These are phyloP conservation scores for Pseudocercospora macadamiae DNA, from an alignment of 2,329 filamentous ascomycete genomes.

Conservation along the genomic window DNA sequence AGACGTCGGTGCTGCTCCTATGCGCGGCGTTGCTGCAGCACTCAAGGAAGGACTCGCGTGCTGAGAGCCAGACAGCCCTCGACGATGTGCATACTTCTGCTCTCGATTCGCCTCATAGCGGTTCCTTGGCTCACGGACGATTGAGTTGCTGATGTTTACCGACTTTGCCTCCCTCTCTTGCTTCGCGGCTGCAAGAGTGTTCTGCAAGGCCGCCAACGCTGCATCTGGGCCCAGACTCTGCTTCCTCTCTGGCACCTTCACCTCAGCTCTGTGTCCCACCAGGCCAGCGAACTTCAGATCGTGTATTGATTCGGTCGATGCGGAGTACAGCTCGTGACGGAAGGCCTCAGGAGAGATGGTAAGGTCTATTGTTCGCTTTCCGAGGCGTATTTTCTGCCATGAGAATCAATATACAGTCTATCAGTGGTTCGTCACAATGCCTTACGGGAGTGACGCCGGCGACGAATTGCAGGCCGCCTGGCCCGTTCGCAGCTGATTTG, in stretches of 20 bases:
- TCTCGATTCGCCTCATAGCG: conserved; percentile 37
- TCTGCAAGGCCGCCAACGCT: conserved; percentile 62
- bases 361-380: conserved; percentile 59
- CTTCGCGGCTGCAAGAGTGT: conserved; percentile 61
- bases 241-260: conserved; percentile 51
- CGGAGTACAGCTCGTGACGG: conserved; percentile 61
- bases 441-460: conserved; percentile 41
- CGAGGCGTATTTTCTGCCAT: conserved; percentile 57
- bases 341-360: conserved; percentile 57
- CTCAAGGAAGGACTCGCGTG: conserved; percentile 44
- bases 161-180: conserved; percentile 63
- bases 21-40: conserved; percentile 38
- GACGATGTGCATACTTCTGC: conserved; percentile 28
- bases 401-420: conserved; percentile 1
- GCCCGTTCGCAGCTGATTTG: conserved; percentile 33
- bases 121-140: conserved; percentile 41
- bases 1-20: conserved; percentile 43
- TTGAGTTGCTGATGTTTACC: conserved; percentile 37
- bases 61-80: conserved; percentile 36
- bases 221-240: conserved; percentile 61
- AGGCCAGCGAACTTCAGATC: conserved; percentile 60
- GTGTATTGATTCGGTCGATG: conserved; percentile 45
- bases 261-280: conserved; percentile 57
- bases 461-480: conserved; percentile 37
- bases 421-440: neutral